Evolutionary conservation across 2,329 filamentous ascomycete species (phyloP), one percentile per base, ranked within the genome.

Genomic region (Claviceps cyperi): DNA sequence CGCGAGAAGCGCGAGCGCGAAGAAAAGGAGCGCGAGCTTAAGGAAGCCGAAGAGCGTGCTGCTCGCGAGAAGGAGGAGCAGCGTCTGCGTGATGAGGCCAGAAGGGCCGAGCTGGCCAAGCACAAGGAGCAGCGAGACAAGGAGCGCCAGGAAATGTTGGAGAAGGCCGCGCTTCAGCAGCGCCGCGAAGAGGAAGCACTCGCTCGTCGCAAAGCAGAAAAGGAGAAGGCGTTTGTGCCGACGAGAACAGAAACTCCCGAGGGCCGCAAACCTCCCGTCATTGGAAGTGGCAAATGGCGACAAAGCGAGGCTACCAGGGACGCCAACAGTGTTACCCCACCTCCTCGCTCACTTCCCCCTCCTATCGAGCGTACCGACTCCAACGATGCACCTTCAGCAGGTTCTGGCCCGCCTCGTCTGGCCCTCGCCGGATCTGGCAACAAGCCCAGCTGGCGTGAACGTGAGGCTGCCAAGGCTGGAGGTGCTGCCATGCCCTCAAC

Each of bases 101-200:
- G 81, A 68, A 80, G 83, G 62, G 77, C 80, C 52, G 79, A 82
- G 62, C 69, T 89, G 62, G 77, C 79, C 58, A 84, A 74, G 57
- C 67, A 77, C 66, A 81, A 80, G 70, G 80, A 83, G 59, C 74
- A 82, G 64, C 74, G 79, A 58, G 78, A 81, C 56, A 73, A 73
- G 64, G 79, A 84, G 66, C 76, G 78, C 50, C 76, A 94, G 67
- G 84, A 89, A 65, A 69, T 71, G 53, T 63, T 77, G 54, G 80
- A 83, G 69, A 78, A 76, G 66, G 77, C 74, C 46, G 79, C 79
- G 13, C 69, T 79, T 58, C 91, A 96, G 69, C 81, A 80, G 59
- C 79, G 88, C 62, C 82, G 86, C 65, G 90, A 94, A 66, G 89
- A 92, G 59, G 90, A 95, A 66, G 90, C 88, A 15, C 80, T 90